These are phyloP conservation scores for Intubia oerlemansii DNA, from an alignment of 2,329 filamentous ascomycete species.

Conservation along the genomic window DNA sequence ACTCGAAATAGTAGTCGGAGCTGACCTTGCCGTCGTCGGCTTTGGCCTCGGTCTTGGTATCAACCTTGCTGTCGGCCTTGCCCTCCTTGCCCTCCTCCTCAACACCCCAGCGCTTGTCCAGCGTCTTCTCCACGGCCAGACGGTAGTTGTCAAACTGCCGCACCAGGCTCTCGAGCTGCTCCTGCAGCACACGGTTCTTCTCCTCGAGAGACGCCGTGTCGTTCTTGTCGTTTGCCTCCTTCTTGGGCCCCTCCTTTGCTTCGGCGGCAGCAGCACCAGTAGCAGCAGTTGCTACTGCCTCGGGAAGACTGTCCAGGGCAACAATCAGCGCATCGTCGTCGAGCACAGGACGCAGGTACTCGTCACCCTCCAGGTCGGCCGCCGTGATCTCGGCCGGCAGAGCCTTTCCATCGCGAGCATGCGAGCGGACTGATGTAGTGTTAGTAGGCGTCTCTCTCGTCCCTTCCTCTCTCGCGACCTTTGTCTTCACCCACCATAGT, in stretches of 20 bases:
- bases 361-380: slow-evolving; percentile 51
- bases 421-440: slow-evolving; percentile 23
- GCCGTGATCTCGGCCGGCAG: slow-evolving; percentile 37
- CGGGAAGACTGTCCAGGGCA: slow-evolving; percentile 57
- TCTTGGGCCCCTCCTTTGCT: not conserved
- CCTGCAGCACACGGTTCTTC: slow-evolving; percentile 34
- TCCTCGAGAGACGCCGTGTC: no score
- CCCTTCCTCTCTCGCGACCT: no score
- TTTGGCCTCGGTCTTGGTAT: slow-evolving; percentile 10
- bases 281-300: slow-evolving; percentile 5
- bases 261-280: not conserved
- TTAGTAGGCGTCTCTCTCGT: no score
- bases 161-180: slow-evolving; percentile 35
- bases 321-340: slow-evolving; percentile 82
- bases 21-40: slow-evolving; percentile 18
- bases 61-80: not conserved
- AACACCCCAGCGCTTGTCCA: slow-evolving; percentile 42
- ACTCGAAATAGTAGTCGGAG: slow-evolving; percentile 39
- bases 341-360: slow-evolving; percentile 63
- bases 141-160: slow-evolving; percentile 45
- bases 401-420: slow-evolving; percentile 20
- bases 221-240: no score
- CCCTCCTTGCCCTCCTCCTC: slow-evolving; percentile 15
- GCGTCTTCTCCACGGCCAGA: slow-evolving; percentile 40
- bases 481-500: slow-evolving; percentile 38